Conservation (phyloP, 768 basidiomycete species). For the Termitomyces sp. region DNA sequence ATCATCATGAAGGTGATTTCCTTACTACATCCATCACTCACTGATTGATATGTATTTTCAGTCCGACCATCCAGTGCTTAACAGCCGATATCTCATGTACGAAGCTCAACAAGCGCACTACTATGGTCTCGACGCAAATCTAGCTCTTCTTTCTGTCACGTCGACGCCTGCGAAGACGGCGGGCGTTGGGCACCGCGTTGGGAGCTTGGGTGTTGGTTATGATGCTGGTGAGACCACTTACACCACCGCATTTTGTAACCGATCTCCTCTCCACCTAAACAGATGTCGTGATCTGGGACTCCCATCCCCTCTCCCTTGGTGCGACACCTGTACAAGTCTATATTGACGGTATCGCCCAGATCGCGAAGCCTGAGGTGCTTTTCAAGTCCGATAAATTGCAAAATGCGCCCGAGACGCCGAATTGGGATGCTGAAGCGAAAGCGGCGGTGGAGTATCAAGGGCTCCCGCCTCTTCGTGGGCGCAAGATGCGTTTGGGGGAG, state of each 20-base stretch:
- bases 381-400: constrained; percentile 51
- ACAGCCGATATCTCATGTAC: constrained; percentile 64
- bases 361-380: constrained; percentile 29
- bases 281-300: constrained; percentile 66
- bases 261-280: background rate
- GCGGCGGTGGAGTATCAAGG: constrained; percentile 61
- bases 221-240: constrained; percentile 15
- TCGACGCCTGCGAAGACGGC: constrained; percentile 59
- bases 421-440: constrained; percentile 58
- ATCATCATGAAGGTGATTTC: constrained; percentile 68
- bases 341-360: constrained; percentile 80
- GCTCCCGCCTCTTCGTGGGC: constrained; percentile 59
- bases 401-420: constrained; percentile 46
- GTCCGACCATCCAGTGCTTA: constrained; percentile 56
- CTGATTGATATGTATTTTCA: constrained; percentile 17
- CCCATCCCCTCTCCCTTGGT: constrained; percentile 74
- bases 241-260: background rate
- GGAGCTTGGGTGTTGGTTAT: constrained; percentile 51
- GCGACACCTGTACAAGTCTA: constrained; percentile 81
- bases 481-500: constrained; percentile 18
- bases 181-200: constrained; percentile 69
- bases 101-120: constrained; percentile 72
- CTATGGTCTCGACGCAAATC: constrained; percentile 55
- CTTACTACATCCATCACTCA: background rate
- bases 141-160: constrained; percentile 63